Conservation (phyloP, 2,329 filamentous ascomycete species). For the Diaporthe aspalathi region DNA sequence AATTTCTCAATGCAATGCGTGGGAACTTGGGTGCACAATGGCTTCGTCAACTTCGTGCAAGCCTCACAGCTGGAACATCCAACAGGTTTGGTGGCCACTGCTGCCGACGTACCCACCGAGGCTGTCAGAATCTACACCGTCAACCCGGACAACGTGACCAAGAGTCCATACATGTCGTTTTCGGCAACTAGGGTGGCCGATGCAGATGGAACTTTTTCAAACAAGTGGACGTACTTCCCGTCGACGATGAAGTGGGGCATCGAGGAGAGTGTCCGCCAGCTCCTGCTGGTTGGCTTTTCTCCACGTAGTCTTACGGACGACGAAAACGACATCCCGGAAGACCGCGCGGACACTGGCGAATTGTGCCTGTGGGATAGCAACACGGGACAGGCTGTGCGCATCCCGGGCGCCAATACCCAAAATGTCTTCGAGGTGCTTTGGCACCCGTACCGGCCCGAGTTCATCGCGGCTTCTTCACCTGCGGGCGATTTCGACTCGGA, state of each 20-base stretch:
- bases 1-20: constrained; percentile 56
- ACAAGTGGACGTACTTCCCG: constrained; percentile 72
- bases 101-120: constrained; percentile 63
- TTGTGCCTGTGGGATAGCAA: constrained; percentile 69
- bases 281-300: constrained; percentile 72
- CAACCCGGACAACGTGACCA: constrained; percentile 49
- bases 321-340: constrained; percentile 68
- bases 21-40: constrained; percentile 67
- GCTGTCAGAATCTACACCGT: constrained; percentile 70
- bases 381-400: constrained; percentile 55
- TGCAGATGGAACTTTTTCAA: constrained; percentile 48
- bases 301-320: constrained; percentile 65
- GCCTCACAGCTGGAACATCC: constrained; percentile 58
- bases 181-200: constrained; percentile 54
- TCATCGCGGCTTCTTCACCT: constrained; percentile 69
- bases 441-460: constrained; percentile 66
- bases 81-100: constrained; percentile 66
- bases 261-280: constrained; percentile 56
- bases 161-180: constrained; percentile 52
- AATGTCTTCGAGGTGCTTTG: constrained; percentile 75
- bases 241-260: constrained; percentile 73
- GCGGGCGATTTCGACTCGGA: constrained; percentile 56
- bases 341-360: constrained; percentile 68
- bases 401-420: constrained; percentile 63
- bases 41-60: constrained; percentile 72